Percentiles rank a stretch among this genome's conserved stretches.
phyloP scores from a whole-genome alignment of 176 grass and related monocot species.

The Pontederia crassipes region DNA sequence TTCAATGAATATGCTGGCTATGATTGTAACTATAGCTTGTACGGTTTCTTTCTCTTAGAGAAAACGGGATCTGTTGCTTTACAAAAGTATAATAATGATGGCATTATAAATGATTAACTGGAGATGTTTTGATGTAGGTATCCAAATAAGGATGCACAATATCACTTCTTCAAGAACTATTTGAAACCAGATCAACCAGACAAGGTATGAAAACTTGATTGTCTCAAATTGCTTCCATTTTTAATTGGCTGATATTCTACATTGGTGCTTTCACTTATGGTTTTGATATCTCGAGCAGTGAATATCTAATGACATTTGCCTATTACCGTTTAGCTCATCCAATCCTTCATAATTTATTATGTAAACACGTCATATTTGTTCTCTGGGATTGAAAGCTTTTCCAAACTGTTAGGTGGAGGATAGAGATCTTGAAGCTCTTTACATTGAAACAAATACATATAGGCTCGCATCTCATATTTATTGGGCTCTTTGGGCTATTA shows the following conservation, averaged over 20 bases:
- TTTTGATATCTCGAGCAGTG: too few relatives aligned
- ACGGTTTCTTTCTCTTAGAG: conserved; percentile 21
- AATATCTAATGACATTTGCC: too few relatives aligned
- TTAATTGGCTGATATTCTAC: too few relatives aligned
- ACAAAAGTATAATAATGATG: conserved; percentile 6
- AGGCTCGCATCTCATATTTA: conserved; percentile 79
- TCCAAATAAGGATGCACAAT: conserved; percentile 83
- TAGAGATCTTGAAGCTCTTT: conserved; percentile 58
- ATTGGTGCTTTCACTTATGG: too few relatives aligned
- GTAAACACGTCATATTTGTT: too few relatives aligned
- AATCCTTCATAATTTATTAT: too few relatives aligned
- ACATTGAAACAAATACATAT: conserved; percentile 85
- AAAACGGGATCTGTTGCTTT: background rate
- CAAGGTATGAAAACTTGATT: conserved; percentile 42
- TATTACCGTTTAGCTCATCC: too few relatives aligned
- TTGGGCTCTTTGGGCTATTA: conserved; percentile 92
- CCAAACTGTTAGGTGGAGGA: conserved; percentile 27
- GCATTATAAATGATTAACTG: conserved; percentile 12
- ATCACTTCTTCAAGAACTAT: conserved; percentile 93
- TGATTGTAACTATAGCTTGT: conserved; percentile 84
- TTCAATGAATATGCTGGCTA: conserved; percentile 97
- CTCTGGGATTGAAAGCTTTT: background rate
- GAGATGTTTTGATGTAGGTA: conserved; percentile 47
- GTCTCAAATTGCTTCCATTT: conserved; percentile 1
- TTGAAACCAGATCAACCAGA: conserved; percentile 46